Evolutionary conservation across 495 filamentous ascomycete species (phyloP).

Genomic region (Penicillium arizonense): DNA sequence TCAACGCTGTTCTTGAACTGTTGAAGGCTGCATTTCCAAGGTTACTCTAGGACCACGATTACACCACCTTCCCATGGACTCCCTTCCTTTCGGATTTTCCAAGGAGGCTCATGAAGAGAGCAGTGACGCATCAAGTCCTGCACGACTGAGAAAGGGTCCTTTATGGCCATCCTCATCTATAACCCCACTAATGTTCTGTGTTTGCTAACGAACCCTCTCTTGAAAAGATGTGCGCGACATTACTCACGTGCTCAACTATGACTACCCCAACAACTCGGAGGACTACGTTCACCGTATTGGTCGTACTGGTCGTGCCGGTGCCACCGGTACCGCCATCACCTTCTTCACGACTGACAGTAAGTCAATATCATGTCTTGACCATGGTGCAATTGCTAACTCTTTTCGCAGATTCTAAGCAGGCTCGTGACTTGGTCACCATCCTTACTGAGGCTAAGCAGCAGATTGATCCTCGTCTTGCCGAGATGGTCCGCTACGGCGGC

Average conservation of each 20-base stretch:
- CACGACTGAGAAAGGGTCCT: constrained; percentile 59
- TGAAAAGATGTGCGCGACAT: constrained; percentile 99
- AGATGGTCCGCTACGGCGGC: constrained; percentile 92
- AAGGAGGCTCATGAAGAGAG: constrained; percentile 62
- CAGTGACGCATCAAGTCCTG: constrained; percentile 70
- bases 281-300: constrained; percentile 98
- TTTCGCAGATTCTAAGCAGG: constrained; percentile 82
- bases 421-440: constrained; percentile 89
- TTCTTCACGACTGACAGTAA: constrained; percentile 98
- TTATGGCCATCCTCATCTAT: constrained; percentile 47
- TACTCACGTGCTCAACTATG: constrained; percentile 99
- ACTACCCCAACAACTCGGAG: constrained; percentile 99
- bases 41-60: constrained; percentile 72
- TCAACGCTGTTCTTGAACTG: constrained; percentile 61
- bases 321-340: constrained; percentile 85
- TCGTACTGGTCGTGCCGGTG: constrained; percentile 88
- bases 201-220: constrained; percentile 73
- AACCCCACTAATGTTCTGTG: constrained; percentile 40
- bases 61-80: constrained; percentile 53
- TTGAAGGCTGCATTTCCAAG: constrained; percentile 65
- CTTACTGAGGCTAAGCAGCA: constrained; percentile 97
- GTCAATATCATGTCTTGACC: constrained; percentile 34
- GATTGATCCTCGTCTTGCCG: constrained; percentile 90
- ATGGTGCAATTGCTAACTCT: constrained; percentile 29
- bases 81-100: constrained; percentile 50